Evolutionary conservation across 2,329 filamentous ascomycete species (phyloP), one percentile per base, ranked within the genome.

Genomic region (Clarireedia monteithiana): DNA sequence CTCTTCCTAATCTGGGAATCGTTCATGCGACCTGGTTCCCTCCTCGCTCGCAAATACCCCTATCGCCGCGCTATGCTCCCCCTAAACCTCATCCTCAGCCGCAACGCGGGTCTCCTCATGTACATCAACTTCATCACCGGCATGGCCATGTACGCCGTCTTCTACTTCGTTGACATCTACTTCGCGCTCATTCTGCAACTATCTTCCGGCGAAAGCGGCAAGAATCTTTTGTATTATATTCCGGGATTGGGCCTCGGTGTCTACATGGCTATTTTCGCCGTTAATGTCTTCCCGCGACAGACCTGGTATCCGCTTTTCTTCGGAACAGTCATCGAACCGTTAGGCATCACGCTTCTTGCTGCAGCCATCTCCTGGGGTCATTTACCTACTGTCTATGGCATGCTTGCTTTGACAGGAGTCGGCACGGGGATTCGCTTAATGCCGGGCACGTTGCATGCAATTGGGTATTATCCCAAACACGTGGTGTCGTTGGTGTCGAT

Each of bases 91-190:
- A 73, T 88, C 47, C 68, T 71, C 3, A 75, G 79, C 54, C 75
- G 77, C 36, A 83, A 89, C 60, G 78, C 82, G 1, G 72, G 75
- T 0, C 71, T 86, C n/a, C 68, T 88, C n/a, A 78, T 82, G 58
- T 77, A 79, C 56, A 75, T 85, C 60, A 83, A 84, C 60, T 81
- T 84, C 63, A 74, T 77, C 3, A 78, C 78, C 0, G 84, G 84
- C 4, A 64, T 64, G 63, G 55, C 70, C 0, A 68, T 75, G 60
- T 77, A 77, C 66, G 73, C 77, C 12, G 79, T 84, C 1, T 80
- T 87, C 60, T 88, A 88, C 67, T 88, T 87, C 62, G 80, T 85
- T 61, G 81, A 80, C 15, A 76, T 87, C 17, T 88, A 86, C 68
- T 88, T 87, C 66, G 79, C 80, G 2, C 70, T 85, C 15, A 83